phyloP scores from a whole-genome alignment of 2,329 filamentous ascomycete species.

The Capronia americana region DNA sequence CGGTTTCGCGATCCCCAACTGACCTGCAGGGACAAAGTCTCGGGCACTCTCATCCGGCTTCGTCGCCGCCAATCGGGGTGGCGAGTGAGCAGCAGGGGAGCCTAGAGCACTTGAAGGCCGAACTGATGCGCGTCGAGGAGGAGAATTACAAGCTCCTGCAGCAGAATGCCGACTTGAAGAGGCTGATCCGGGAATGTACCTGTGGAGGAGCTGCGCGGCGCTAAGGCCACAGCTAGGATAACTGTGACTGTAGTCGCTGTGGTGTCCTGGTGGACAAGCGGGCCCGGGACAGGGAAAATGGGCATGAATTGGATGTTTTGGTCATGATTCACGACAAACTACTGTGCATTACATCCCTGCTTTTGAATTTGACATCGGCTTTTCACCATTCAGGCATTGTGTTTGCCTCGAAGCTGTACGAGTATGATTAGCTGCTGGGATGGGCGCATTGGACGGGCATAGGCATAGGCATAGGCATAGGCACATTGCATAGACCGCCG shows the following conservation, averaged over 20 bases:
- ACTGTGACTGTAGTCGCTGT: background rate
- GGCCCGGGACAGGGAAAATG: background rate
- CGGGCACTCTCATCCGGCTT: conserved; percentile 1
- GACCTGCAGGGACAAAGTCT: background rate
- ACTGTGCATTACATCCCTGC: background rate
- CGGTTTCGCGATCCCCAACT: background rate
- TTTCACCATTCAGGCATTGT: background rate
- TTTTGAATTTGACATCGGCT: background rate
- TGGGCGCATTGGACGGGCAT: background rate
- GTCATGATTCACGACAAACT: background rate
- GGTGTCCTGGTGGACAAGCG: background rate
- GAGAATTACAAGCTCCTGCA: conserved; percentile 67
- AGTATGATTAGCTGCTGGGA: background rate
- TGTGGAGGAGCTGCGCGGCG: conserved; percentile 31
- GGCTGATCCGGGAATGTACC: conserved; percentile 65
- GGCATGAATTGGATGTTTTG: background rate
- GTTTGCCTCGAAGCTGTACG: background rate
- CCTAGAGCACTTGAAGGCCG: conserved; percentile 33
- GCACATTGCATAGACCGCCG: background rate
- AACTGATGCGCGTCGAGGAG: conserved; percentile 41
- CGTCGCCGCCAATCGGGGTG: background rate
- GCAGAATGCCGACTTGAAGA: conserved; percentile 82
- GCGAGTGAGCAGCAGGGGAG: background rate
- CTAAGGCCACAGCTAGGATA: background rate
- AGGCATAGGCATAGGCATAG: background rate